Conservation (phyloP, 2,329 filamentous ascomycete species). For the Beauveria asiatica region DNA sequence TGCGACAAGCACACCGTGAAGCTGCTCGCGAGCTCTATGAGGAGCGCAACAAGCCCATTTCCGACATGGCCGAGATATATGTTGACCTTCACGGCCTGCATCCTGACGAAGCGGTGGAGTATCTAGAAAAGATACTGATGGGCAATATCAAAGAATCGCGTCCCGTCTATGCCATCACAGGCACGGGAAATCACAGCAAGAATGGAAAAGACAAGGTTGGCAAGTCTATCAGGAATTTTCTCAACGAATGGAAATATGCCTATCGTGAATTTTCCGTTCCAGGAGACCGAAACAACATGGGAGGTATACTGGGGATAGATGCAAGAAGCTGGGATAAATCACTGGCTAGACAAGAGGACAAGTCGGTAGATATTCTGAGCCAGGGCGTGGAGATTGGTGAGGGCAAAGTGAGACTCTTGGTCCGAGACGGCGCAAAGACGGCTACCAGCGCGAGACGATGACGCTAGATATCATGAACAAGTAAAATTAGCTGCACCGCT, state of each 20-base stretch:
- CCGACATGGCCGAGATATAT: constrained; percentile 69
- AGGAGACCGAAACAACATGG: constrained; percentile 76
- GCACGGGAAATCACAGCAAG: constrained; percentile 94
- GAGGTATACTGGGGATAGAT: constrained; percentile 65
- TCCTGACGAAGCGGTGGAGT: constrained; percentile 91
- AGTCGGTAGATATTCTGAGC: constrained; percentile 49
- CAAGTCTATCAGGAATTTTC: constrained; percentile 80
- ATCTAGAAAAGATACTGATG: constrained; percentile 78
- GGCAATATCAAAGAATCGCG: constrained; percentile 67
- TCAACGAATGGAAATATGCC: constrained; percentile 92
- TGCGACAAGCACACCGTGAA: constrained; percentile 94
- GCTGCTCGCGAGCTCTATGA: constrained; percentile 89
- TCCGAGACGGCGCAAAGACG: constrained; percentile 51
- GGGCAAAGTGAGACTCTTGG: constrained; percentile 56
- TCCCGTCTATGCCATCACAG: constrained; percentile 91
- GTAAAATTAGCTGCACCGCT: constrained; percentile 7
- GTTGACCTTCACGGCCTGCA: constrained; percentile 98
- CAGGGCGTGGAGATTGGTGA: constrained; percentile 61
- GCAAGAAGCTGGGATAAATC: constrained; percentile 59
- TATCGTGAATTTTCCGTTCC: constrained; percentile 95
- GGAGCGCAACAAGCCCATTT: constrained; percentile 60
- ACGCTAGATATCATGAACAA: constrained; percentile 17
- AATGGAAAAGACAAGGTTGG: constrained; percentile 98
- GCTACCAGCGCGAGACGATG: constrained; percentile 39
- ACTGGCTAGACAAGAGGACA: constrained; percentile 39